A percentile compares a stretch with the other conserved stretches of the same genome.
Conservation (phyloP, 306 rosid genomes). For the Trichosanthes cucumerina region DNA sequence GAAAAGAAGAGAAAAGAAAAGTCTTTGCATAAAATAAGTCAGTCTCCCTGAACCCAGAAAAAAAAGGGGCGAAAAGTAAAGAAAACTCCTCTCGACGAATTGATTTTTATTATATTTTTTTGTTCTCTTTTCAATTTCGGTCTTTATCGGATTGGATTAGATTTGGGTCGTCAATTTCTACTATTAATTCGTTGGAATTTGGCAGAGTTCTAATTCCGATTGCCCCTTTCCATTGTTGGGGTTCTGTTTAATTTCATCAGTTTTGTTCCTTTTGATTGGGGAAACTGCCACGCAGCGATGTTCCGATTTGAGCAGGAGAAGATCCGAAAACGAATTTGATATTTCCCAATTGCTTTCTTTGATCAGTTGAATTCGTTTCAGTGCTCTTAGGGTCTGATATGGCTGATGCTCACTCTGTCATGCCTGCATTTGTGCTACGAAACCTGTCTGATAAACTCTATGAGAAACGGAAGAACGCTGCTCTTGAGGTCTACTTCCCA, state of each 20-base stretch:
- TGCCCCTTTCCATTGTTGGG: not conserved
- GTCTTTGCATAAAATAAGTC: slow-evolving; percentile 8
- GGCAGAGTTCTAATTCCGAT: not conserved
- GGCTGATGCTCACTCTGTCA: slow-evolving; percentile 59
- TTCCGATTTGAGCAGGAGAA: slow-evolving; percentile 39
- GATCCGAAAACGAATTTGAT: slow-evolving; percentile 43
- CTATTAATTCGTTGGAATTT: not conserved
- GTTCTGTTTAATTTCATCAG: not conserved
- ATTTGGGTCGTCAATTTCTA: not conserved
- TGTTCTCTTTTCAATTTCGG: not conserved
- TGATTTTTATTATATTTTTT: not conserved
- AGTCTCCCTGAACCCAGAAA: slow-evolving; percentile 7
- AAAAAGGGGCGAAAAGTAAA: not conserved
- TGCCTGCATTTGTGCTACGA: slow-evolving; percentile 74
- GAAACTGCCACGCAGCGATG: slow-evolving; percentile 11
- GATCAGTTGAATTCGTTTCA: slow-evolving; percentile 3
- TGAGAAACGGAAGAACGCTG: slow-evolving; percentile 99
- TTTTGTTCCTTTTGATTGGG: not conserved
- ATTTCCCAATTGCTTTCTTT: not conserved
- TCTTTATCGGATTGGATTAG: not conserved
- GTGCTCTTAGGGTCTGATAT: slow-evolving; percentile 28
- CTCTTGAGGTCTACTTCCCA: slow-evolving; percentile 60
- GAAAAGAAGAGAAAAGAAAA: slow-evolving; percentile 1
- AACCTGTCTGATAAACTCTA: slow-evolving; percentile 93
- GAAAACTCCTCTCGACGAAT: slow-evolving; percentile 7